Evolutionary conservation across 257 asterid genomes (phyloP).

Genomic region (Salvia rosmarinus): DNA sequence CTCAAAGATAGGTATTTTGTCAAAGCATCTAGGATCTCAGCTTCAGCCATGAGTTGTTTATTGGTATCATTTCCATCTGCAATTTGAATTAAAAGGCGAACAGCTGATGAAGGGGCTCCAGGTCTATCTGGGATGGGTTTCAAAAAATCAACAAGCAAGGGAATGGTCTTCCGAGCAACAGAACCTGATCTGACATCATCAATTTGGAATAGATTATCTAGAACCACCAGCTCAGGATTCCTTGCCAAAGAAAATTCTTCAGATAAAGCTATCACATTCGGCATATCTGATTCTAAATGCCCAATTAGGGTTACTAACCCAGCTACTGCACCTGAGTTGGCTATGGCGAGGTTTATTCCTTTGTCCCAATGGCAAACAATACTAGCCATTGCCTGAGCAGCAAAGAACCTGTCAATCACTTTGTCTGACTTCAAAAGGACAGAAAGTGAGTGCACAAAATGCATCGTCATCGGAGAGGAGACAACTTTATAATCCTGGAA

Average conservation of each 20-base stretch:
- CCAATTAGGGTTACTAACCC: conserved; percentile 72
- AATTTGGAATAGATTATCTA: conserved; percentile 64
- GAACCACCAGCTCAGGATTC: conserved; percentile 73
- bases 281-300: conserved; percentile 63
- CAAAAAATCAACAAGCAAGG: conserved; percentile 80
- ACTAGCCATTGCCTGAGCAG: conserved; percentile 89
- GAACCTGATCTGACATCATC: conserved; percentile 80
- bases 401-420: conserved; percentile 68
- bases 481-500: conserved; percentile 66
- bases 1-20: conserved; percentile 80
- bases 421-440: conserved; percentile 67
- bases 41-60: conserved; percentile 83
- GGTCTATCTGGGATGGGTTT: conserved; percentile 86
- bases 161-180: conserved; percentile 66
- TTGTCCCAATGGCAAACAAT: conserved; percentile 67
- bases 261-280: conserved; percentile 65
- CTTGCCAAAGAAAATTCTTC: conserved; percentile 71
- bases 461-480: conserved; percentile 59
- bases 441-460: conserved; percentile 56
- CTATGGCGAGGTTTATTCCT: conserved; percentile 66
- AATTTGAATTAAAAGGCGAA: conserved; percentile 68
- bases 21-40: conserved; percentile 79
- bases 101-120: conserved; percentile 77
- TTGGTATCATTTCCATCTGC: conserved; percentile 75
- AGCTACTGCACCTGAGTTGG: conserved; percentile 72